These are phyloP conservation scores for Phytopythium helicoides DNA, from an alignment of 352 stramenopile genomes.

Conservation along the genomic window DNA sequence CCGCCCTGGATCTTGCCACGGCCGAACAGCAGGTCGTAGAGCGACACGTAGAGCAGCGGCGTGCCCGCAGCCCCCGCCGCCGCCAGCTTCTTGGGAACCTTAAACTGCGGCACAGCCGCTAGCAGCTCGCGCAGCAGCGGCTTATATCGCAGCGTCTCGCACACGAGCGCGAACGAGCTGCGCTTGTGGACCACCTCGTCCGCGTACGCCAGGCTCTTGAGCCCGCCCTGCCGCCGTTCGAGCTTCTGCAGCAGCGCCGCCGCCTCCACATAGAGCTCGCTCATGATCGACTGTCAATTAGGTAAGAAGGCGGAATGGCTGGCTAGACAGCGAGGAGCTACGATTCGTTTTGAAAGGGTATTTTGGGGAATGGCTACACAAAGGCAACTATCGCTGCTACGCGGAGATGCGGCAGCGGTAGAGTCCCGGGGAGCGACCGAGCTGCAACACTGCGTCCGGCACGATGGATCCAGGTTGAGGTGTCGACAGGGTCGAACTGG, in stretches of 20 bases:
- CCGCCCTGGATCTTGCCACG: slow-evolving; percentile 85
- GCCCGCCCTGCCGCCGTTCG: slow-evolving; percentile 68
- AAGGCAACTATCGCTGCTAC: neutral
- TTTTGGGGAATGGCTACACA: neutral
- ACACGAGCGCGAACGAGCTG: slow-evolving; percentile 88
- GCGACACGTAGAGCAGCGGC: slow-evolving; percentile 72
- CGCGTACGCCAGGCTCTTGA: slow-evolving; percentile 85
- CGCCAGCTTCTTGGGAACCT: slow-evolving; percentile 53
- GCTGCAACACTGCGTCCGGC: slow-evolving; percentile 36
- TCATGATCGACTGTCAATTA: slow-evolving; percentile 33
- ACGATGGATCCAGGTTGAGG: slow-evolving; percentile 27
- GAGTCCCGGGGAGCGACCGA: slow-evolving; percentile 35
- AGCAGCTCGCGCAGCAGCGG: slow-evolving; percentile 72
- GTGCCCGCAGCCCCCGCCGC: slow-evolving; percentile 44
- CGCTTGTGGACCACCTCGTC: slow-evolving; percentile 83
- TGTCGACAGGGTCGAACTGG: slow-evolving; percentile 34
- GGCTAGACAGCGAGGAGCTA: neutral
- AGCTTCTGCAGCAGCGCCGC: slow-evolving; percentile 75
- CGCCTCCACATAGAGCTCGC: slow-evolving; percentile 83
- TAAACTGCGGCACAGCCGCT: slow-evolving; percentile 62
- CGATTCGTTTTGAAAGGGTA: neutral
- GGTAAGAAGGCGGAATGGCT: neutral
- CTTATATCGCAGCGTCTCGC: slow-evolving; percentile 88
- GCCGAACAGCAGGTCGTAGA: slow-evolving; percentile 89
- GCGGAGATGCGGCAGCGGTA: slow-evolving; percentile 25